Evolutionary conservation across 768 basidiomycete genomes (phyloP).

Genomic region (Pleurotus salmoneostramineus): DNA sequence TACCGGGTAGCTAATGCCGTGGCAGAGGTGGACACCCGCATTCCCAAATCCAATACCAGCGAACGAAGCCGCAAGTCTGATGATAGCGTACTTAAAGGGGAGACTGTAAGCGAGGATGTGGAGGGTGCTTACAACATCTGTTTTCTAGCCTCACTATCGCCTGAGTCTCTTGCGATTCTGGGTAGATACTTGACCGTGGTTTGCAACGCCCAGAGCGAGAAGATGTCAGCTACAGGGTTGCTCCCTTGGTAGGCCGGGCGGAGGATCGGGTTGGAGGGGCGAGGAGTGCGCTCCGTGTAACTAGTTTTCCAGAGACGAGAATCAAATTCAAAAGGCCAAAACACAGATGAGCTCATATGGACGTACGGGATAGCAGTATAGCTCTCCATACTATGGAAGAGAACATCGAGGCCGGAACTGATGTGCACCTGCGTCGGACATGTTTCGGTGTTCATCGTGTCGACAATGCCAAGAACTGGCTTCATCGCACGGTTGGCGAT

Average conservation of each 20-base stretch:
- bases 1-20: conserved; percentile 87
- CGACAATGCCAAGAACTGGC: conserved; percentile 82
- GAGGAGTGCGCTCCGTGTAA: conserved; percentile 87
- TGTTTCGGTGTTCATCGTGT: conserved; percentile 86
- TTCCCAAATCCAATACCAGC: conserved; percentile 96
- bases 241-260: conserved; percentile 93
- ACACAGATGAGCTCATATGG: background rate
- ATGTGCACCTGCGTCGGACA: conserved; percentile 94
- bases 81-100: conserved; percentile 3
- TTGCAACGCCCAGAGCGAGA: conserved; percentile 90
- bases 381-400: conserved; percentile 95
- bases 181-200: conserved; percentile 89
- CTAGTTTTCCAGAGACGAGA: conserved; percentile 26
- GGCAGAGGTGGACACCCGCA: conserved; percentile 88
- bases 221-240: conserved; percentile 94
- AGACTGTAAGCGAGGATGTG: background rate
- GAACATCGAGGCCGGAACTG: conserved; percentile 89
- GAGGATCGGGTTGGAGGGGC: conserved; percentile 85
- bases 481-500: conserved; percentile 92
- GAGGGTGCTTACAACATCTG: conserved; percentile 77
- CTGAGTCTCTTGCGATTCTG: conserved; percentile 72
- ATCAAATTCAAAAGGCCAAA: background rate
- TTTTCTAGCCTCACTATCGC: conserved; percentile 77
- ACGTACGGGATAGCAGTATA: conserved; percentile 90
- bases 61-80: conserved; percentile 84